phyloP scores from a whole-genome alignment of 2,329 filamentous ascomycete genomes.

The Teratosphaeria epicoccoides region DNA sequence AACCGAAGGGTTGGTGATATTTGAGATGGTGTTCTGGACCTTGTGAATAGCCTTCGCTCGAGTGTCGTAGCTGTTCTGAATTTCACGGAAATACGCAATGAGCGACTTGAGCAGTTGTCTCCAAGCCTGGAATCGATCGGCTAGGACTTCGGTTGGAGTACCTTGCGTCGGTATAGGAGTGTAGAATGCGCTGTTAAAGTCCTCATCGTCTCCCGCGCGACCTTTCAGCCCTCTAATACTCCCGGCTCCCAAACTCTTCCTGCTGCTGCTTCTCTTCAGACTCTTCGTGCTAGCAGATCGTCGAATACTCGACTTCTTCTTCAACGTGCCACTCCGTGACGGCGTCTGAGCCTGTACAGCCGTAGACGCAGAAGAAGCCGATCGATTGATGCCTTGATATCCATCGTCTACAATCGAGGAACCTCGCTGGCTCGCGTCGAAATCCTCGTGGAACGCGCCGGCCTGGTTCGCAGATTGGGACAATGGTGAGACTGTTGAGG shows the following conservation, averaged over 20 bases:
- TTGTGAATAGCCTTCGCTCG: slow-evolving; percentile 73
- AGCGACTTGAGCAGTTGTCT: slow-evolving; percentile 89
- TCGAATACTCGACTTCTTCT: slow-evolving; percentile 75
- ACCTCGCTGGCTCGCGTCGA: slow-evolving; percentile 57
- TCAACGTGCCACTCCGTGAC: slow-evolving; percentile 63
- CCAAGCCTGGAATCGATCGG: slow-evolving; percentile 89
- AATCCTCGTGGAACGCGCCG: slow-evolving; percentile 41
- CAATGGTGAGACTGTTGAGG: slow-evolving; percentile 24
- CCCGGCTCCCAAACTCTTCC: slow-evolving; percentile 70
- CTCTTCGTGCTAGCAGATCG: slow-evolving; percentile 67
- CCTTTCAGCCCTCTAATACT: slow-evolving; percentile 68
- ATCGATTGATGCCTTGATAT: slow-evolving; percentile 44
- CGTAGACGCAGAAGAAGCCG: slow-evolving; percentile 43
- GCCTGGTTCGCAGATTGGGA: slow-evolving; percentile 28
- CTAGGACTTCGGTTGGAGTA: slow-evolving; percentile 77
- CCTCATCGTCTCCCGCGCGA: slow-evolving; percentile 52
- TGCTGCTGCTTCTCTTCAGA: slow-evolving; percentile 68
- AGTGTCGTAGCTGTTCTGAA: slow-evolving; percentile 79
- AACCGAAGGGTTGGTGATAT: slow-evolving; percentile 59
- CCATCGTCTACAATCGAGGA: slow-evolving; percentile 51
- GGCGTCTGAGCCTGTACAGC: slow-evolving; percentile 36
- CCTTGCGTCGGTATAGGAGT: slow-evolving; percentile 81
- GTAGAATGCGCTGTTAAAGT: slow-evolving; percentile 73
- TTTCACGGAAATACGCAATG: slow-evolving; percentile 85
- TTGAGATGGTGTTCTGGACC: slow-evolving; percentile 74